Evolutionary conservation across 352 stramenopile genomes (phyloP), one percentile per base, ranked within the genome.

Genomic region (Pythium pectinolyticum): DNA sequence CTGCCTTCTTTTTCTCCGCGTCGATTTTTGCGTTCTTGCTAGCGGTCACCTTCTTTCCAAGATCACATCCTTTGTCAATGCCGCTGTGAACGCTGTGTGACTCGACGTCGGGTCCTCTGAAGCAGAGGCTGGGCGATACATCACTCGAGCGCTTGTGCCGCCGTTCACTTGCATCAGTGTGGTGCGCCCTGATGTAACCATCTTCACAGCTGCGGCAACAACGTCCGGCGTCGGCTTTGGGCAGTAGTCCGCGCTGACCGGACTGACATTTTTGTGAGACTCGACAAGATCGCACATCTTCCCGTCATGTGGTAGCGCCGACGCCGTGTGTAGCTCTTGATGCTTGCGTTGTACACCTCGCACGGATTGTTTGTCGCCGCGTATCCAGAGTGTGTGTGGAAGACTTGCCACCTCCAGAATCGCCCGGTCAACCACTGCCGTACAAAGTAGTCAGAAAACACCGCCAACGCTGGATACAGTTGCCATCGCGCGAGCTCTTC

Each of bases 351-450:
- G 48, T 53, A 69, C 22, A 64, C 62, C 30, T 69, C 62, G 24
- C 54, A 54, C 4, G 62, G 62, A 25, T 64, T 69, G 49, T 64
- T 69, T 15, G 62, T 69, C 5, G 55, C 34, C 1, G 62, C 48
- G 27, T 51, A 69, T 12, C 54, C 37, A 9, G 20, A 22, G 15
- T 54, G 62, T 5, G 54, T 43, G 30, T 69, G 61, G 24, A 64
- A 69, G 20, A 63, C 46, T 27, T 69, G 62, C 62, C 62, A 69
- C 19, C 53, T 57, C 53, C 52, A 68, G 28, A 68, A 68, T 5
- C 27, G 32, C 0, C 48, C 37, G 1, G 6, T 2, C 15, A 68
- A 45, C 61, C 52, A 58, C n/a, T 59, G 27, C 28, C 24, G 12
- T 6, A 20, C n/a, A 35, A 68, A 68, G 22, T 68, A 63, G 3